Base-by-base conservation (phyloP, 2,329 filamentous ascomycete genomes). In the Coniochaeta pulveracea region DNA sequence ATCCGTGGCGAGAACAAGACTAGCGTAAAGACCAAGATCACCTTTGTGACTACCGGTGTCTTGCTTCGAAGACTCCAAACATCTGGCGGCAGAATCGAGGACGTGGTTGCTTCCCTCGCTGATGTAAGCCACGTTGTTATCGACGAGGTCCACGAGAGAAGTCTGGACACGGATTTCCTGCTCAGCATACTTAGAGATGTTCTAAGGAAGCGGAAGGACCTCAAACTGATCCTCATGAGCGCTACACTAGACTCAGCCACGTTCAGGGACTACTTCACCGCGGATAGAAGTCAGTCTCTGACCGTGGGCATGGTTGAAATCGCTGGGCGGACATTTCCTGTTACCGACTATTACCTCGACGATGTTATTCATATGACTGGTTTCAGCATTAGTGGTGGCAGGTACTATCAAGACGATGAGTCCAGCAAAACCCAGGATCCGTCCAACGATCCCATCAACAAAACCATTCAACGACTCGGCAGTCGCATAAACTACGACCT, bases 111-210 rank as follows among this genome's bases (percentile, higher is more conserved):
- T 14, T 85, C 86, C 24, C 58, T 98, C 29, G 82, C 84, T 5
- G 85, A 95, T 55, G 80, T 98, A 40, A 95, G 84, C 44, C 91
- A 98, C 51, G 76, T 98, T 6, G 82, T 96, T 12, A 86, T 96
- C 27, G 89, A 98, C 51, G 89, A 98, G 56, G 89, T 96, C 3
- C 89, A 98, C 59, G 89, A 98, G 56, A 76, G 89, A 35, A 93
- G 85, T 57, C 64, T 98, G 8, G 91, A 96, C 49, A 95, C 88
- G 0, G 89, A 98, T 52, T 95, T 98, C 49, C 63, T 96, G 8
- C 68, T 98, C 34, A 86, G 88, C 26, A 69, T 98, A 33, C 63
- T 98, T 21, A 76, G 85, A 35, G 83, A 94, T 51, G 84, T 94
- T 6, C 57, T 95, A 42, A 72, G 69, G 37, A 66, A 68, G 43